Conservation (phyloP, 768 basidiomycete species). For the Porpolomopsis calyptriformis region DNA sequence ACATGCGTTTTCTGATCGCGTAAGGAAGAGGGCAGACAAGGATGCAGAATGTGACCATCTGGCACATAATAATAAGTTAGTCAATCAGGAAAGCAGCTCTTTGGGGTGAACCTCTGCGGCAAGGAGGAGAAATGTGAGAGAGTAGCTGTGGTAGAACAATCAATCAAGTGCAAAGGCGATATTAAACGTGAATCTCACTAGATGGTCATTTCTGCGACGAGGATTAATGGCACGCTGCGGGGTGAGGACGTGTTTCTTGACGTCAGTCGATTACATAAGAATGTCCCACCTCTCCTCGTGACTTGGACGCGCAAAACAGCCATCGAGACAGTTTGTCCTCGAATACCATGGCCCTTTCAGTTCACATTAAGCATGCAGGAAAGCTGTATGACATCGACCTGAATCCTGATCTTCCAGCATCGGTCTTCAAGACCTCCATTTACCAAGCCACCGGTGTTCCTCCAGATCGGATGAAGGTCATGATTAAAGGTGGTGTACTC, state of each 20-base stretch:
- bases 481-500: conserved; percentile 85
- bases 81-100: background rate
- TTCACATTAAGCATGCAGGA: conserved; percentile 86
- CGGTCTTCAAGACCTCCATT: conserved; percentile 73
- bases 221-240: background rate
- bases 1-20: conserved; percentile 55
- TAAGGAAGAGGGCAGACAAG: conserved; percentile 84
- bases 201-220: conserved; percentile 33
- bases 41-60: conserved; percentile 78
- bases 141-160: conserved; percentile 44
- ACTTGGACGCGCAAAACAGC: conserved; percentile 2
- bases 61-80: background rate
- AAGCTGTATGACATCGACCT: conserved; percentile 64
- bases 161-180: conserved; percentile 4
- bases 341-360: conserved; percentile 31
- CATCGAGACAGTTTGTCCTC: background rate
- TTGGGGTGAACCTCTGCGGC: conserved; percentile 48
- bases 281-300: conserved; percentile 15
- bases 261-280: conserved; percentile 5
- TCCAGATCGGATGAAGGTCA: conserved; percentile 90
- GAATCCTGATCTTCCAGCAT: conserved; percentile 58
- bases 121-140: conserved; percentile 71
- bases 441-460: conserved; percentile 81
- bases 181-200: conserved; percentile 22
- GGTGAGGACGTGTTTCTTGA: no score